Evolutionary conservation across 495 filamentous ascomycete genomes (phyloP).

Genomic region (Aspergillus hancockii): DNA sequence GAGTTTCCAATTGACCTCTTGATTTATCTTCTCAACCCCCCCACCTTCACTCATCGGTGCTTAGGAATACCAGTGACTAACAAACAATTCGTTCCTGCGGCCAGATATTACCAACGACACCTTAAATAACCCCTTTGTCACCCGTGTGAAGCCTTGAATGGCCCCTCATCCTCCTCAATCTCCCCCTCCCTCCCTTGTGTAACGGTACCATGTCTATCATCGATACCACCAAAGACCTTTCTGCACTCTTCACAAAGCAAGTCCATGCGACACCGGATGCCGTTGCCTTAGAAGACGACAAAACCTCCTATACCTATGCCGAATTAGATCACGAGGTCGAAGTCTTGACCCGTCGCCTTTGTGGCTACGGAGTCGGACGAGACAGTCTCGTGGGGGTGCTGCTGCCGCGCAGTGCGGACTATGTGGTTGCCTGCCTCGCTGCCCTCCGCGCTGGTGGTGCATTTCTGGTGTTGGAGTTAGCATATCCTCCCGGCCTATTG

Average conservation of each 20-base stretch:
- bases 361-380: constrained; percentile 57
- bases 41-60: not conserved
- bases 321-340: constrained; percentile 61
- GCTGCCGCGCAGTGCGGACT: constrained; percentile 65
- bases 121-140: not conserved
- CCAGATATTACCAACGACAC: not conserved
- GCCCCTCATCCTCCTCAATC: not conserved
- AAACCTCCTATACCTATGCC: constrained; percentile 56
- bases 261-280: constrained; percentile 57
- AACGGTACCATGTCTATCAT: constrained; percentile 50
- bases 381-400: constrained; percentile 66
- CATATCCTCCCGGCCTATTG: constrained; percentile 64
- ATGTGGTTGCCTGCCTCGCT: constrained; percentile 69
- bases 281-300: constrained; percentile 62
- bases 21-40: not conserved
- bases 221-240: constrained; percentile 63
- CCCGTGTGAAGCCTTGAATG: not conserved
- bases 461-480: constrained; percentile 70
- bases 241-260: constrained; percentile 60
- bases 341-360: constrained; percentile 54
- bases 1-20: not conserved
- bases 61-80: constrained; percentile 4
- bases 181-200: not conserved
- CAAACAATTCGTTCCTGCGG: not conserved
- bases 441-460: constrained; percentile 66